These are phyloP conservation scores for Condylostoma magnum DNA, from an alignment of 169 alveolate species.

Conservation along the genomic window DNA sequence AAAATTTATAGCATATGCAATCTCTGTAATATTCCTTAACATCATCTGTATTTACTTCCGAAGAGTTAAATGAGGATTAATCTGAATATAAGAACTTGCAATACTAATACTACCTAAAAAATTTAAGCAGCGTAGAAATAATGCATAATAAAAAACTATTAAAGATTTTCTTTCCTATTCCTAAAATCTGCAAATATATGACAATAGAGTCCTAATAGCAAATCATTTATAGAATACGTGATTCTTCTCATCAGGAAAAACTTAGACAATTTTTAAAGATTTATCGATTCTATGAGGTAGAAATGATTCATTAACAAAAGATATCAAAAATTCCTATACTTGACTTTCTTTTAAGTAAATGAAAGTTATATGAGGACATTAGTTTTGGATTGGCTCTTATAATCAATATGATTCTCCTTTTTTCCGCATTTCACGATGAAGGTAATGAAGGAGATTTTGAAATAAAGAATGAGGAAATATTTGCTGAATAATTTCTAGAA, in stretches of 20 bases:
- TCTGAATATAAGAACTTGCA: background rate
- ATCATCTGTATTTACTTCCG: too few relatives aligned
- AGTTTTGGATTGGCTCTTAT: background rate
- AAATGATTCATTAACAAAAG: conserved; percentile 24
- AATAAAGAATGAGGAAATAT: background rate
- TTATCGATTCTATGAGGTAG: background rate
- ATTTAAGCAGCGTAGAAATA: conserved; percentile 28
- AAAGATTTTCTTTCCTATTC: conserved; percentile 21
- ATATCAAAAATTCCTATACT: background rate
- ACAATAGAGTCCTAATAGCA: conserved; percentile 16
- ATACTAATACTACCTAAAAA: background rate
- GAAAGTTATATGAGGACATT: background rate
- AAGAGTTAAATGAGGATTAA: background rate
- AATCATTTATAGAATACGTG: background rate
- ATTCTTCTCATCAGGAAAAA: conserved; percentile 29
- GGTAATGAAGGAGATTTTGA: background rate
- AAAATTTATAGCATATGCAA: too few relatives aligned
- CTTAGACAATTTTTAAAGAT: conserved; percentile 22
- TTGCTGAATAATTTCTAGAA: too few relatives aligned
- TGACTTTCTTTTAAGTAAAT: background rate
- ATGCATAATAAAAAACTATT: background rate
- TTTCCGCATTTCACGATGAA: background rate
- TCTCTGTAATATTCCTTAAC: too few relatives aligned
- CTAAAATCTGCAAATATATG: conserved; percentile 13
- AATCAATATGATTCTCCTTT: conserved; percentile 2